These are phyloP conservation scores for Candida ficus DNA, from an alignment of 805 yeast genomes.

Conservation along the genomic window DNA sequence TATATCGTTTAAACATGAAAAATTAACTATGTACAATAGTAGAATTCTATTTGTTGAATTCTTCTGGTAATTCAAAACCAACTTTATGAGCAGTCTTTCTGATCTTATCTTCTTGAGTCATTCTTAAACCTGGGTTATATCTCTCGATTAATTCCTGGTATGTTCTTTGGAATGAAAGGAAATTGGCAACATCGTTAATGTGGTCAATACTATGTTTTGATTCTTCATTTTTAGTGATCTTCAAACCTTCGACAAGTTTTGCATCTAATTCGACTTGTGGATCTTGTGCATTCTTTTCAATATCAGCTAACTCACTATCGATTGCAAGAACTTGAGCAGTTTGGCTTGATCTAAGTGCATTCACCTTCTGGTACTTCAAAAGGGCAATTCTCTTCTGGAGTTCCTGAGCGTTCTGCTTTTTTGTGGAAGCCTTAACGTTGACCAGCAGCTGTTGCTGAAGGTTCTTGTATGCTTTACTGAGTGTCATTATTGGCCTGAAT, in stretches of 20 bases:
- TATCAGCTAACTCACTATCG: slow-evolving; percentile 14
- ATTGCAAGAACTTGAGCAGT: slow-evolving; percentile 17
- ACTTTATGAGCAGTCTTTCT: slow-evolving; percentile 79
- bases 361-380: slow-evolving; percentile 22
- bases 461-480: slow-evolving; percentile 14
- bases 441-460: slow-evolving; percentile 21
- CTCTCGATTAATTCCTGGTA: slow-evolving; percentile 77
- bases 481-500: slow-evolving; percentile 11
- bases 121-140: slow-evolving; percentile 78
- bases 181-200: slow-evolving; percentile 55
- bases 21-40: neutral
- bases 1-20: too few species aligned
- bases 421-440: slow-evolving; percentile 19
- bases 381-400: slow-evolving; percentile 22
- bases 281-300: slow-evolving; percentile 16
- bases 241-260: slow-evolving; percentile 11
- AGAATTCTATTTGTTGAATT: slow-evolving; percentile 1
- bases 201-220: slow-evolving; percentile 29
- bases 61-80: slow-evolving; percentile 69
- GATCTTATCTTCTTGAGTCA: slow-evolving; percentile 75
- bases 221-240: slow-evolving; percentile 9
- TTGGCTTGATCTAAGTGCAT: slow-evolving; percentile 21
- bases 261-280: slow-evolving; percentile 16
- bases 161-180: slow-evolving; percentile 64
- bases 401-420: slow-evolving; percentile 23